Evolutionary conservation across 305 asterid species (phyloP).

Genomic region (Nicotiana rustica): DNA sequence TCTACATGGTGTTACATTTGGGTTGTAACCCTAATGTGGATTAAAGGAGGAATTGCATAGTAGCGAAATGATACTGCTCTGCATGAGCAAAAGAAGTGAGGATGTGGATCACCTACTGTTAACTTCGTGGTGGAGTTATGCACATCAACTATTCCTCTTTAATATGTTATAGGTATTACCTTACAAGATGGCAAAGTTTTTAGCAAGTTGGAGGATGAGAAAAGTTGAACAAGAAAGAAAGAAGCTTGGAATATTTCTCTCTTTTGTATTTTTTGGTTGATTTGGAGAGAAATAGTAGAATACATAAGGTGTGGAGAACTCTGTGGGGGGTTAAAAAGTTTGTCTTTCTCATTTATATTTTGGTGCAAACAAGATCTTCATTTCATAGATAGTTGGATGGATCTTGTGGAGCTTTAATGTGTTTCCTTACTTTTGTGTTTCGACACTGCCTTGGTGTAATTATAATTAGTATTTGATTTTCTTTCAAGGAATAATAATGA

Average conservation of each 20-base stretch:
- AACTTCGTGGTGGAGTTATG: not conserved
- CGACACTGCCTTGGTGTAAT: conserved; percentile 9
- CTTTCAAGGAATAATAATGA: not conserved
- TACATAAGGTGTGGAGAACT: not conserved
- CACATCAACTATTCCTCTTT: not conserved
- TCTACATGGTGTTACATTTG: not conserved
- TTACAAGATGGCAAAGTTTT: not conserved
- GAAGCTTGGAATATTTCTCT: not conserved
- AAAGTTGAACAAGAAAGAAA: conserved; percentile 14
- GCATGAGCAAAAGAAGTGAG: not conserved
- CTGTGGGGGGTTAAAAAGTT: not conserved
- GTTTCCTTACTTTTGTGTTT: not conserved
- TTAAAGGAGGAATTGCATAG: not conserved
- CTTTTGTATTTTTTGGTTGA: not conserved
- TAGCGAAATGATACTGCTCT: not conserved
- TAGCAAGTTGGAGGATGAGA: conserved; percentile 19
- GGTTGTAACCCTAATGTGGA: not conserved
- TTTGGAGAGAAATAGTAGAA: conserved; percentile 20
- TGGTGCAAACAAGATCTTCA: conserved; percentile 10
- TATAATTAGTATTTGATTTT: not conserved
- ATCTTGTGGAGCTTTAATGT: conserved; percentile 6
- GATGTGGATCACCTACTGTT: not conserved
- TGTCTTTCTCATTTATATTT: not conserved
- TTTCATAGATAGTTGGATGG: conserved; percentile 4
- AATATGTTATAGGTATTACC: not conserved